Conservation (phyloP, 2,329 filamentous ascomycete genomes). For the Intubia oerlemansii region DNA sequence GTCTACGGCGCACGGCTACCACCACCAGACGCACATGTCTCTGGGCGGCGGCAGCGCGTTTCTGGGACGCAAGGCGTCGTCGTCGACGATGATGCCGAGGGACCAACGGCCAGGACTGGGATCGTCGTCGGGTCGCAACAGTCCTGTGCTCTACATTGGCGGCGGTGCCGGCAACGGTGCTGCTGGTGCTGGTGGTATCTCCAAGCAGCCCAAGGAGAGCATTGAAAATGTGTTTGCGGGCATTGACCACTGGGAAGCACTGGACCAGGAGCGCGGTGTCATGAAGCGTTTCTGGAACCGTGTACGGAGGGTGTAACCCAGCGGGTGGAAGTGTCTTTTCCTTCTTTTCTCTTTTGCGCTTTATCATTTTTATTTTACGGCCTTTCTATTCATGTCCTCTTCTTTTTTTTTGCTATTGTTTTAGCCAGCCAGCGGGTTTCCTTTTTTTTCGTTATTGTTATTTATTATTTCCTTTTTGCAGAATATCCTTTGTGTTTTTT, state of each 20-base stretch:
- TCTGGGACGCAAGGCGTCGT: constrained; percentile 8
- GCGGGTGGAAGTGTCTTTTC: no score
- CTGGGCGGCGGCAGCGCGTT: no score
- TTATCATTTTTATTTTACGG: neutral
- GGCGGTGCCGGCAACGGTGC: neutral
- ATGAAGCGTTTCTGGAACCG: constrained; percentile 45
- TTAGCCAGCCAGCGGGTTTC: no score
- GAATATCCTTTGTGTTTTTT: no score
- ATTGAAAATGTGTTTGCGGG: constrained; percentile 31
- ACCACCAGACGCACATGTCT: no score
- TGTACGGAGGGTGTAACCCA: no score
- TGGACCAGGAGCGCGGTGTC: constrained; percentile 25
- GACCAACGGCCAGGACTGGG: constrained; percentile 9
- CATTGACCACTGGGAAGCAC: constrained; percentile 27
- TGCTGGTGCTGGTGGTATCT: constrained; percentile 11
- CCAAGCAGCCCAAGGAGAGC: constrained; percentile 23
- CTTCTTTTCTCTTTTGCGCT: neutral
- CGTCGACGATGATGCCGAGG: no score
- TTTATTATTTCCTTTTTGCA: neutral
- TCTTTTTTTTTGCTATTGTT: neutral
- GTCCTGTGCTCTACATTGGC: neutral
- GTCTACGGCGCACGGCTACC: no score
- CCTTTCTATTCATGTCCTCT: neutral
- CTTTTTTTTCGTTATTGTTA: neutral
- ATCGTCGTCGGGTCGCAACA: neutral